Percentiles rank a stretch among this genome's conserved stretches.
These are phyloP conservation scores for Sutorius eximius DNA, from an alignment of 1,284 basidiomycete species.

Conservation along the genomic window DNA sequence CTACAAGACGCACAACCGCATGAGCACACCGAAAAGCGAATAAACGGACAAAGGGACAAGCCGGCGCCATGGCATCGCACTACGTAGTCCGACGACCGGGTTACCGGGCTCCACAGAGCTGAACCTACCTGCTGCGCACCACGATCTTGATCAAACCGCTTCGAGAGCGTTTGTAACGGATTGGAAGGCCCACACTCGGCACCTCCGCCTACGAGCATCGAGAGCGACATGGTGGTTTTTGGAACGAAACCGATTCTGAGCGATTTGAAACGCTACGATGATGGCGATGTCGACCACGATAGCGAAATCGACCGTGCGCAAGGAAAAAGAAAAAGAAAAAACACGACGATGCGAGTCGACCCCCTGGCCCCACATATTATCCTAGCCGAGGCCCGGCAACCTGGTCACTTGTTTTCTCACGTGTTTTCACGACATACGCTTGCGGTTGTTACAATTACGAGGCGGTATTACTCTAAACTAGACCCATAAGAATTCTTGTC, in stretches of 20 bases:
- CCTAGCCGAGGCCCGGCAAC: slow-evolving; percentile 1
- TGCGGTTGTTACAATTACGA: slow-evolving; percentile 32
- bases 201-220: slow-evolving; percentile 67
- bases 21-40: slow-evolving; percentile 16
- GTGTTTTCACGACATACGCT: slow-evolving; percentile 13
- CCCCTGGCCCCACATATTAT: neutral
- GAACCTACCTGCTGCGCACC: slow-evolving; percentile 69
- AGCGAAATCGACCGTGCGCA: neutral
- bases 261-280: neutral
- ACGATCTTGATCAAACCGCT: slow-evolving; percentile 74
- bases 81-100: neutral
- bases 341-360: neutral
- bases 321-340: neutral
- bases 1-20: slow-evolving; percentile 2
- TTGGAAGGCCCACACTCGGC: slow-evolving; percentile 83
- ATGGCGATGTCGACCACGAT: neutral
- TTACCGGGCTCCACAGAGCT: slow-evolving; percentile 3
- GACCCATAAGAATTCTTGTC: slow-evolving; percentile 19
- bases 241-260: neutral
- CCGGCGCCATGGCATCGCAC: no score
- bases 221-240: slow-evolving; percentile 59
- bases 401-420: slow-evolving; percentile 10
- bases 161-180: slow-evolving; percentile 74
- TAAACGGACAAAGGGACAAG: no score
- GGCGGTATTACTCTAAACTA: slow-evolving; percentile 30